Evolutionary conservation across 78 protist species (phyloP).

Genomic region (Dictyostelium firmibasis): DNA sequence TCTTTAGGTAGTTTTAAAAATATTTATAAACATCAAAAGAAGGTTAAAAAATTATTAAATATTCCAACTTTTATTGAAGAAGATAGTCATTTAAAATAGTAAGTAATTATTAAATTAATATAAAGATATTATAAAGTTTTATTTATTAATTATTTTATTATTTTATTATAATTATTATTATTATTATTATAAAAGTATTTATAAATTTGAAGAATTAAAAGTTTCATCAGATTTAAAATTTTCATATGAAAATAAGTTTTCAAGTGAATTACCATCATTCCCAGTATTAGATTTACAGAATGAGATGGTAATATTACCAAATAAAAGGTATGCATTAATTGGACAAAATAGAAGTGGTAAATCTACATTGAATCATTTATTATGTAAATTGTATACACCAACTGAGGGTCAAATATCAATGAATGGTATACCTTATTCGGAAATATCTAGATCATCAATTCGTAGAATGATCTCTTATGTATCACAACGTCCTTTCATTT

Average conservation of each 20-base stretch:
- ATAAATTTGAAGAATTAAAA: slow-evolving; percentile 62
- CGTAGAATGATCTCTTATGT: slow-evolving; percentile 69
- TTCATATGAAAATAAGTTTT: slow-evolving; percentile 39
- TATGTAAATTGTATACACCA: slow-evolving; percentile 71
- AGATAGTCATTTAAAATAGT: slow-evolving; percentile 48
- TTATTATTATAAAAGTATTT: slow-evolving; percentile 51
- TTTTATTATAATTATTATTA: not conserved
- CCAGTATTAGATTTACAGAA: slow-evolving; percentile 60
- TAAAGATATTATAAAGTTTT: too few species aligned
- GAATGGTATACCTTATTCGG: slow-evolving; percentile 70
- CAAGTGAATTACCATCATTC: not conserved
- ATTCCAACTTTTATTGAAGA: slow-evolving; percentile 78
- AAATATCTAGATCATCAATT: slow-evolving; percentile 73
- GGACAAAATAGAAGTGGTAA: slow-evolving; percentile 76
- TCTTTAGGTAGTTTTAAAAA: slow-evolving; percentile 30
- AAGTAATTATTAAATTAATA: not conserved
- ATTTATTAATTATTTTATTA: not conserved
- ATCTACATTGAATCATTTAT: slow-evolving; percentile 65
- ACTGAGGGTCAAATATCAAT: slow-evolving; percentile 44
- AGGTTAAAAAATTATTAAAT: slow-evolving; percentile 62
- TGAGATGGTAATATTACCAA: slow-evolving; percentile 54
- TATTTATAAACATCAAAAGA: slow-evolving; percentile 71
- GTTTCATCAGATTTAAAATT: slow-evolving; percentile 48
- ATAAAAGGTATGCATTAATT: slow-evolving; percentile 70
- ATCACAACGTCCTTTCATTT: slow-evolving; percentile 74